A percentile compares a stretch with the other conserved stretches of the same genome.
Evolutionary conservation across 176 grass and related monocot species (phyloP).

Genomic region (Eragrostis curvula): DNA sequence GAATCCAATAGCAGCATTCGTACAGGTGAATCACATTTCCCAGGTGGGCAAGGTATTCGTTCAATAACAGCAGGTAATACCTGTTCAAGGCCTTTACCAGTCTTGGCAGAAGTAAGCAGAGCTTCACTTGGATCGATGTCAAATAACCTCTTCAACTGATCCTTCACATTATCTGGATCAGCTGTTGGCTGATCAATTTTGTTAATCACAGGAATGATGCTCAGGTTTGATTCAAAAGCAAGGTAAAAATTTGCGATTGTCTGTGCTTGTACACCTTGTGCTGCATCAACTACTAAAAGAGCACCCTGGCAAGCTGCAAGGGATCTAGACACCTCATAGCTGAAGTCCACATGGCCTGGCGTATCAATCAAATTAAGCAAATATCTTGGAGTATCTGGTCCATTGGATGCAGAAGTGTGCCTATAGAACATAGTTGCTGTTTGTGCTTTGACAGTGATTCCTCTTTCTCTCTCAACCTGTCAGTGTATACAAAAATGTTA

Average conservation of each 20-base stretch:
- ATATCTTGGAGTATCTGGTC: conserved; percentile 50
- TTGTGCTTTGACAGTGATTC: conserved; percentile 97
- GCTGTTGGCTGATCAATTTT: conserved; percentile 98
- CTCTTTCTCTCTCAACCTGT: conserved; percentile 96
- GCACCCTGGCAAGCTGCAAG: conserved; percentile 95
- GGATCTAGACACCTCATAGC: conserved; percentile 95
- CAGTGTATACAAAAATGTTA: conserved; percentile 33
- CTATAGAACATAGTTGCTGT: conserved; percentile 97
- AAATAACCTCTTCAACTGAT: conserved; percentile 85
- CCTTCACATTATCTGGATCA: conserved; percentile 90
- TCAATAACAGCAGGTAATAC: conserved; percentile 86
- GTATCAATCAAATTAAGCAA: conserved; percentile 95
- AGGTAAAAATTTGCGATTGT: conserved; percentile 97
- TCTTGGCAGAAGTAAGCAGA: conserved; percentile 97
- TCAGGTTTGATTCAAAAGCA: conserved; percentile 87
- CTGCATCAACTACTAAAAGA: conserved; percentile 95
- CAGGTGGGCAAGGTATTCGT: conserved; percentile 72
- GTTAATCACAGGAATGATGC: conserved; percentile 93
- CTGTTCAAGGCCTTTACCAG: conserved; percentile 81
- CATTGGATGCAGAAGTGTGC: conserved; percentile 18
- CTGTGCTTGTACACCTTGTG: conserved; percentile 98
- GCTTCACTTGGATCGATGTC: conserved; percentile 86
- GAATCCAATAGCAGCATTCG: conserved; percentile 98
- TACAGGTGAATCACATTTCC: conserved; percentile 77
- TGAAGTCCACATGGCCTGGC: conserved; percentile 97